A percentile compares a stretch with the other conserved stretches of the same genome.
phyloP scores from a whole-genome alignment of 257 asterid genomes.

The Solanum clarkiae region DNA sequence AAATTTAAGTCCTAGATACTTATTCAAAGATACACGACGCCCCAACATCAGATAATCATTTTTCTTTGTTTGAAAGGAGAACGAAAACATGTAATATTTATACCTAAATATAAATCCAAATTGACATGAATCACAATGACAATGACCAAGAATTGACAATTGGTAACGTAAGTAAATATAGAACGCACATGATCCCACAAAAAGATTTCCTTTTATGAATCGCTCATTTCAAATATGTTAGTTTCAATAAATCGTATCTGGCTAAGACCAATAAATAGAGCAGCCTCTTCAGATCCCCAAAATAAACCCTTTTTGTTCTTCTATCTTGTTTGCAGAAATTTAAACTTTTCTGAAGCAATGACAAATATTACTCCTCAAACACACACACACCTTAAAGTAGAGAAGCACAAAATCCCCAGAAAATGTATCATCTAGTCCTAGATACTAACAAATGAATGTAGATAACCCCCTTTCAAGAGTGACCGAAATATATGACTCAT shows the following conservation, averaged over 20 bases:
- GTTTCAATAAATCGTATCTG: background rate
- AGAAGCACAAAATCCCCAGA: background rate
- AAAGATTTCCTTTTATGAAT: too few relatives aligned
- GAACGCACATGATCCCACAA: too few relatives aligned
- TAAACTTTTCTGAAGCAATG: background rate
- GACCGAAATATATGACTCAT: background rate
- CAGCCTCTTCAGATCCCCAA: background rate
- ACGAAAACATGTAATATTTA: too few relatives aligned
- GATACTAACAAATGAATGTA: background rate
- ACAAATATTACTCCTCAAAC: background rate
- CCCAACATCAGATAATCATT: background rate
- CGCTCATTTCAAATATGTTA: background rate
- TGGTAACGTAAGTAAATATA: too few relatives aligned
- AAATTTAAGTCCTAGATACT: background rate
- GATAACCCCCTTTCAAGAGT: background rate
- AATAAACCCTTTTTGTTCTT: background rate
- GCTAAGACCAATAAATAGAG: background rate
- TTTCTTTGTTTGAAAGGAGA: background rate
- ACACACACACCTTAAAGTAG: background rate
- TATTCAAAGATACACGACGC: background rate
- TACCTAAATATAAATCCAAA: too few relatives aligned
- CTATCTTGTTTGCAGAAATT: background rate
- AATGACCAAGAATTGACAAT: too few relatives aligned
- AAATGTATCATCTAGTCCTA: background rate
- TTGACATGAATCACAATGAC: too few relatives aligned